Evolutionary conservation across 1,284 basidiomycete genomes (phyloP), one percentile per base, ranked within the genome.

Genomic region (Inonotus hispidus): DNA sequence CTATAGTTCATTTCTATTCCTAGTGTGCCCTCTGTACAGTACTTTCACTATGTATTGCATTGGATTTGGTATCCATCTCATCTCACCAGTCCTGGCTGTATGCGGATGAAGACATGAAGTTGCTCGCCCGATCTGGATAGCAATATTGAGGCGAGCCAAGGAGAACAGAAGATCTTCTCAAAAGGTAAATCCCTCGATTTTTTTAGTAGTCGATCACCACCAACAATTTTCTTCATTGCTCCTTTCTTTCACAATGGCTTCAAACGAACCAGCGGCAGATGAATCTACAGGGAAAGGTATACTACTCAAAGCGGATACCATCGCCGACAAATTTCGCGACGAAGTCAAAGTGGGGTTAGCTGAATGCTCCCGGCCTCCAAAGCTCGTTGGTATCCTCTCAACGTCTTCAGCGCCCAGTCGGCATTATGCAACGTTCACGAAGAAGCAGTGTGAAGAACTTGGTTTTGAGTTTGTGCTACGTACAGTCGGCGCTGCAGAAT

Each of bases 401-500:
- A 97, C 94, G 1, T 84, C 87, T 0, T 88, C 89, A 53, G 85
- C 87, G 2, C 95, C 96, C 1, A 96, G 94, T 70, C 87, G 84
- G 69, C 88, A 83, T 65, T 99, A 99, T 70, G 92, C 96, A 16
- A 90, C 95, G 66, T 98, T 97, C 74, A 98, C 96, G 46, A 83
- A 82, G 72, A 94, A 89, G 70, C 93, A 95, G 64, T 98, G 95
- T 73, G 84, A 92, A 60, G 87, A 86, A 46, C 82, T 98, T 41
- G 95, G 94, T 0, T 87, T 98, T 63, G 84, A 90, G 58, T 98
- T 95, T 72, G 86, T 93, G 60, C 77, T 95, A 62, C 85, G 84
- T 66, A 79, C 77, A 61, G 86, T 87, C 14, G 93, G 88, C 0
- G 81, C 84, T 2, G 87, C 94, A 68, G 66, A 78, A 70, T 72